A percentile compares a stretch with the other conserved stretches of the same genome.
Conservation (phyloP, 768 basidiomycete species). For the Lactifluus echinatus region DNA sequence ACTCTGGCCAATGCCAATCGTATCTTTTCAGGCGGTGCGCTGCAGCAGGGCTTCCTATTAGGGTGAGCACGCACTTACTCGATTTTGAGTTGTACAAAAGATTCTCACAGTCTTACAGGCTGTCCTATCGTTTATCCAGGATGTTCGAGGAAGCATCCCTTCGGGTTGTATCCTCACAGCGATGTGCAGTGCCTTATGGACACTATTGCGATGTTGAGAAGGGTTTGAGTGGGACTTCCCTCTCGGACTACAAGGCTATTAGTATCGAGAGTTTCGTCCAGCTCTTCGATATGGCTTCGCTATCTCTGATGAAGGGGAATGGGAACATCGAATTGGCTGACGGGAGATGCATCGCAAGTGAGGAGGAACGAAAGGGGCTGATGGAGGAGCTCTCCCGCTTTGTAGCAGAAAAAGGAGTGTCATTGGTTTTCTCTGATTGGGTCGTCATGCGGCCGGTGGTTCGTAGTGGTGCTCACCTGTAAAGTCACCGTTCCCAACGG, state of each 20-base stretch:
- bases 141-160: no score
- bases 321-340: no score
- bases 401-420: neutral
- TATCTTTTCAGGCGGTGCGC: neutral
- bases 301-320: no score
- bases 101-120: neutral
- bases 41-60: neutral
- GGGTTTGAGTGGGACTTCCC: no score
- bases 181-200: no score
- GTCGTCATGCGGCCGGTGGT: neutral
- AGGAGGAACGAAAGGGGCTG: neutral
- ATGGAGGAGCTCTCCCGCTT: no score
- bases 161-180: no score
- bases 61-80: neutral
- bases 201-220: no score
- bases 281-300: no score
- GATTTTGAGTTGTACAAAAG: neutral
- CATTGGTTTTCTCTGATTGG: neutral
- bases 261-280: neutral
- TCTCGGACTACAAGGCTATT: neutral
- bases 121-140: neutral
- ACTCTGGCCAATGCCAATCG: neutral
- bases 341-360: neutral
- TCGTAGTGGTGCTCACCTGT: no score
- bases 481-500: no score